Evolutionary conservation across 2,329 filamentous ascomycete species (phyloP).

Genomic region (Nothophoma quercina): DNA sequence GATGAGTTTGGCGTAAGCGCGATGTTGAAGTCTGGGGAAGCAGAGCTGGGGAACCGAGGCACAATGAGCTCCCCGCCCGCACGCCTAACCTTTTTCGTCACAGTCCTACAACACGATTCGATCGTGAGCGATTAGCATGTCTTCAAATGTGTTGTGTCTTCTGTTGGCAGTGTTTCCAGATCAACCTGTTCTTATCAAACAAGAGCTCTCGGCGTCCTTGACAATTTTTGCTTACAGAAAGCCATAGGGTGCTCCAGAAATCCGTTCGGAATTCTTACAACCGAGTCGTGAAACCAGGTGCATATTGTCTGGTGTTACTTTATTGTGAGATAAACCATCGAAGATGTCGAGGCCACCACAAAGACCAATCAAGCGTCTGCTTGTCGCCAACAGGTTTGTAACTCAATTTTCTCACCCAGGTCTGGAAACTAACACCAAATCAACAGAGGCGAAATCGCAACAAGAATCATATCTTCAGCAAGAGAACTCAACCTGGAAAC

Average conservation of each 20-base stretch:
- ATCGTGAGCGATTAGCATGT: neutral
- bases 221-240: too few relatives aligned
- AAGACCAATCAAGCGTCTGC: slow-evolving; percentile 58
- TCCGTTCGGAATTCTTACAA: neutral
- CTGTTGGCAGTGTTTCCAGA: neutral
- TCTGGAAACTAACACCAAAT: neutral
- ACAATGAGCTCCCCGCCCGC: slow-evolving; percentile 34
- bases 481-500: slow-evolving; percentile 66
- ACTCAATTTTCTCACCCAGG: neutral
- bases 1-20: slow-evolving; percentile 1
- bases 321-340: too few relatives aligned
- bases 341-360: slow-evolving; percentile 34
- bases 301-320: too few relatives aligned
- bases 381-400: slow-evolving; percentile 62
- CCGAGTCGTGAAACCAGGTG: neutral
- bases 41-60: slow-evolving; percentile 38
- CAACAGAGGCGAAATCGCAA: slow-evolving; percentile 68
- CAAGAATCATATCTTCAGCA: slow-evolving; percentile 66
- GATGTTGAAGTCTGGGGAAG: slow-evolving; percentile 26
- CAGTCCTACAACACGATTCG: neutral
- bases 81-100: slow-evolving; percentile 20
- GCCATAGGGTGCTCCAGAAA: neutral
- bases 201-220: too few relatives aligned
- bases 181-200: too few relatives aligned
- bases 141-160: neutral